Percentiles rank a stretch among this genome's conserved stretches.
Evolutionary conservation across 2,329 filamentous ascomycete genomes (phyloP).

Genomic region (Exophiala sp.): DNA sequence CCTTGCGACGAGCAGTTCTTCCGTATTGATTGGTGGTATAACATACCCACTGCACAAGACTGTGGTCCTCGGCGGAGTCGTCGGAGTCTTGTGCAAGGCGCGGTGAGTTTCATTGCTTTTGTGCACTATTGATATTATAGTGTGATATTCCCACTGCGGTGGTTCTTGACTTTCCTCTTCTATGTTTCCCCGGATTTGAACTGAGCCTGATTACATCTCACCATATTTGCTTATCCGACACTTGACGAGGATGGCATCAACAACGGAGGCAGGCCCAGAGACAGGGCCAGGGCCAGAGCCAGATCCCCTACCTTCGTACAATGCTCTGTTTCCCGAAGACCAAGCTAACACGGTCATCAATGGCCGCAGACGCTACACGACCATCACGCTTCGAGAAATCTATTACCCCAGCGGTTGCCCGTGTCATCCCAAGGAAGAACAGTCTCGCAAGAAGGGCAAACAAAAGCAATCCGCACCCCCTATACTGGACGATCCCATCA

Average conservation of each 20-base stretch:
- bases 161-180: neutral
- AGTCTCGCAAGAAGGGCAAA: conserved; percentile 18
- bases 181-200: conserved; percentile 1
- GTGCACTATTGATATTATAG: conserved; percentile 2
- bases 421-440: conserved; percentile 22
- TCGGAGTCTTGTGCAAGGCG: neutral
- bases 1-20: conserved; percentile 1
- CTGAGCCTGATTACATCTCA: no score
- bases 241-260: conserved; percentile 7
- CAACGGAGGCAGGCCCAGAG: conserved; percentile 5
- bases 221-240: no score
- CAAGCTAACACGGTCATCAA: conserved; percentile 17
- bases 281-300: no score
- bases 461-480: conserved; percentile 9
- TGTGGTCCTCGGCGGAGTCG: neutral
- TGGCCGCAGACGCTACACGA: conserved; percentile 26
- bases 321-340: conserved; percentile 22
- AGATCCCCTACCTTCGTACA: conserved; percentile 18
- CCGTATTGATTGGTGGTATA: no score
- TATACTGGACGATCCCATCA: conserved; percentile 8
- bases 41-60: neutral
- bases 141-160: conserved; percentile 6
- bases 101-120: conserved; percentile 3
- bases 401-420: conserved; percentile 26
- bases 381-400: conserved; percentile 27